These are phyloP conservation scores for Fusarium vanettenii DNA, from an alignment of 2,329 filamentous ascomycete genomes.

Conservation along the genomic window DNA sequence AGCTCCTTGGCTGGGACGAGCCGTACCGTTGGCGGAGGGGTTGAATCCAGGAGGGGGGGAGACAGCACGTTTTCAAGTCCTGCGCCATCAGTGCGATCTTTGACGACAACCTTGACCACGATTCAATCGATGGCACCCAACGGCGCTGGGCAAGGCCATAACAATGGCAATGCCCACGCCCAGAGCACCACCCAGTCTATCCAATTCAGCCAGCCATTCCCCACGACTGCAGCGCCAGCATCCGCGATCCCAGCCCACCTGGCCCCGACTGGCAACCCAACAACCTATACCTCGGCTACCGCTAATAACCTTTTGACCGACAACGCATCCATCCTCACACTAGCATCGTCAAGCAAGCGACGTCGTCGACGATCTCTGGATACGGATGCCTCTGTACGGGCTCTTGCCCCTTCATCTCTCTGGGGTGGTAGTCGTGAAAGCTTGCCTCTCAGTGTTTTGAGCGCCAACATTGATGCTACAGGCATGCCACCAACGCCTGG, in stretches of 20 bases:
- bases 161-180: conserved; percentile 47
- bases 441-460: conserved; percentile 81
- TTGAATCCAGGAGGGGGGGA: conserved; percentile 76
- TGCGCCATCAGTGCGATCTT: conserved; percentile 81
- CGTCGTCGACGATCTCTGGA: conserved; percentile 83
- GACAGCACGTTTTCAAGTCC: conserved; percentile 86
- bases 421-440: conserved; percentile 86
- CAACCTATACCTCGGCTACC: conserved; percentile 81
- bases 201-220: conserved; percentile 75
- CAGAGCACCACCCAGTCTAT: conserved; percentile 62
- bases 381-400: conserved; percentile 86
- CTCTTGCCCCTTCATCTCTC: conserved; percentile 83
- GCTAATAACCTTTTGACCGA: conserved; percentile 86
- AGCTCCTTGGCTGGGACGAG: conserved; percentile 79
- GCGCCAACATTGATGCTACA: conserved; percentile 71
- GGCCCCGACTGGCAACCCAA: conserved; percentile 67
- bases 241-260: conserved; percentile 80
- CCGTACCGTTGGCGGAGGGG: conserved; percentile 73
- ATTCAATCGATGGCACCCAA: conserved; percentile 80
- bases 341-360: conserved; percentile 85
- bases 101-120: conserved; percentile 86
- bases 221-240: conserved; percentile 70
- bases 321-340: conserved; percentile 86
- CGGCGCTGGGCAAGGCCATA: conserved; percentile 50
- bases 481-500: conserved; percentile 59